Evolutionary conservation across 768 basidiomycete genomes (phyloP).

Genomic region (Udeniomyces megalosporus): DNA sequence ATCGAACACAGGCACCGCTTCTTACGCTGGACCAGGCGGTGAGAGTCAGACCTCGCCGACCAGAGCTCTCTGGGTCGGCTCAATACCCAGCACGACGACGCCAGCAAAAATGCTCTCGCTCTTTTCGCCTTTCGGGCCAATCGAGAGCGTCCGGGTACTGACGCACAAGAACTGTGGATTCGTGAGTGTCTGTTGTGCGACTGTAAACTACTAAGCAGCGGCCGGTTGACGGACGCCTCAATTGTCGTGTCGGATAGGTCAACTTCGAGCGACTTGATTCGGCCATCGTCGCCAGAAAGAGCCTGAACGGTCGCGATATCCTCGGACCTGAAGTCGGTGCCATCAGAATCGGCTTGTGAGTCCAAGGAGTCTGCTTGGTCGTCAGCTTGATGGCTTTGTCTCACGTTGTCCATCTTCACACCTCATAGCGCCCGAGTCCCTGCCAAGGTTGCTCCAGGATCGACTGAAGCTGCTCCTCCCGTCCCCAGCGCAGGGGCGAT

Average conservation of each 20-base stretch:
- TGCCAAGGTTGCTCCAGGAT: slow-evolving; percentile 48
- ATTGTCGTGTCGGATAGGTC: slow-evolving; percentile 35
- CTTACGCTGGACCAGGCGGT: slow-evolving; percentile 34
- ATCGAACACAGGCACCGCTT: neutral
- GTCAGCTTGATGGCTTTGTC: neutral
- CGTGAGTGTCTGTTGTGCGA: slow-evolving; percentile 12
- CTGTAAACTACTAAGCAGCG: neutral
- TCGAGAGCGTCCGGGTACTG: slow-evolving; percentile 88
- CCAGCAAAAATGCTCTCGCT: slow-evolving; percentile 87
- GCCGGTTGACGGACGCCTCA: neutral
- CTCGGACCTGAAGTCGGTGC: slow-evolving; percentile 92
- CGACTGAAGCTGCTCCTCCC: slow-evolving; percentile 47
- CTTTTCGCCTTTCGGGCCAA: slow-evolving; percentile 92
- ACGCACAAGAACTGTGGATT: slow-evolving; percentile 96
- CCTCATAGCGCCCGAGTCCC: slow-evolving; percentile 59
- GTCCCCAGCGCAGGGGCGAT: slow-evolving; percentile 59
- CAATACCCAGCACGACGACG: slow-evolving; percentile 86
- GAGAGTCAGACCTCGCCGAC: slow-evolving; percentile 84
- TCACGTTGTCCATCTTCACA: neutral
- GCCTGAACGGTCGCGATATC: slow-evolving; percentile 87
- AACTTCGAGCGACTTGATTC: slow-evolving; percentile 97
- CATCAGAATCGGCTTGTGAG: slow-evolving; percentile 71
- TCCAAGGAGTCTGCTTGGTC: neutral
- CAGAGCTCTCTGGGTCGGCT: slow-evolving; percentile 91
- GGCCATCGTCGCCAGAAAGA: slow-evolving; percentile 86